Conservation (phyloP, 805 yeast genomes). For the Pichia heedii region DNA sequence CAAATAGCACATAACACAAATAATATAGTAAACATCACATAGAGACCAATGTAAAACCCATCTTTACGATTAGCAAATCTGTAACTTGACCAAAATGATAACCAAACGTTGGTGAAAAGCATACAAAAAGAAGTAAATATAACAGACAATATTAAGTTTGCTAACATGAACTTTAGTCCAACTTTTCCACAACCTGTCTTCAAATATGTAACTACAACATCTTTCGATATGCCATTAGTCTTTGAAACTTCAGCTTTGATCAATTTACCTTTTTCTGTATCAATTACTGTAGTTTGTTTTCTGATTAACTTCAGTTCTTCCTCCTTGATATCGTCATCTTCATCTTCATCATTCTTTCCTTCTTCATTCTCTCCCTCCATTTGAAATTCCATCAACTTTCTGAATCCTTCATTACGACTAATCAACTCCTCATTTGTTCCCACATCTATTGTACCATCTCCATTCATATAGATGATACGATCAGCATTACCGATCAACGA, state of each 20-base stretch:
- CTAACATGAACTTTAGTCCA: constrained; percentile 24
- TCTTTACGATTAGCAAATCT: constrained; percentile 37
- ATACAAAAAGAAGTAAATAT: constrained; percentile 39
- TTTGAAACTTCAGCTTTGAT: constrained; percentile 26
- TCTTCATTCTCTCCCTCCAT: constrained; percentile 7
- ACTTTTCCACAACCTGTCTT: constrained; percentile 46
- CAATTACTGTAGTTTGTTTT: constrained; percentile 19
- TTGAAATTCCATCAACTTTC: constrained; percentile 38
- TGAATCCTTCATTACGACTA: constrained; percentile 36
- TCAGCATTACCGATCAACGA: constrained; percentile 62
- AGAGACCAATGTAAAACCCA: constrained; percentile 63
- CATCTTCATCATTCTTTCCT: constrained; percentile 17
- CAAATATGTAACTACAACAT: constrained; percentile 43
- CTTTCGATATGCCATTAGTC: constrained; percentile 31
- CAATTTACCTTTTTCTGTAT: constrained; percentile 25
- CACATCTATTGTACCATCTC: constrained; percentile 48
- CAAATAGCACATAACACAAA: constrained; percentile 35
- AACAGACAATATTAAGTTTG: constrained; percentile 13
- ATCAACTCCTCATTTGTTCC: constrained; percentile 54
- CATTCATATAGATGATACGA: constrained; percentile 54
- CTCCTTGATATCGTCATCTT: constrained; percentile 20
- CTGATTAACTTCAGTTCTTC: constrained; percentile 16
- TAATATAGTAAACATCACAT: constrained; percentile 49
- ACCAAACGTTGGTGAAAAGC: constrained; percentile 63
- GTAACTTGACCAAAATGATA: constrained; percentile 66